Evolutionary conservation across 2,329 filamentous ascomycete species (phyloP).

Genomic region (Colletotrichum sp.): DNA sequence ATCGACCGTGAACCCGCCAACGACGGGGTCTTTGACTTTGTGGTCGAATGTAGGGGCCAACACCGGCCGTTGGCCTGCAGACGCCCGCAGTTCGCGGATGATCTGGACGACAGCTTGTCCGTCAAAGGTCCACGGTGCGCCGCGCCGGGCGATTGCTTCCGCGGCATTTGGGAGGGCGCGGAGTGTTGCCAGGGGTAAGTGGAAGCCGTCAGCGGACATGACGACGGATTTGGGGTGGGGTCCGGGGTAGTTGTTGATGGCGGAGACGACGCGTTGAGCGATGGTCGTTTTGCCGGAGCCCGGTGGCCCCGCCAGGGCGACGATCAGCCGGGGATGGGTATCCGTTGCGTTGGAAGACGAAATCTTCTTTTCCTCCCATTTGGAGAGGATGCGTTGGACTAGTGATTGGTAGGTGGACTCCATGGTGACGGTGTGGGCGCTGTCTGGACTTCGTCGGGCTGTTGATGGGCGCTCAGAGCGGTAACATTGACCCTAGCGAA

Average conservation of each 20-base stretch:
- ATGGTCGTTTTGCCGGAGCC: conserved; percentile 34
- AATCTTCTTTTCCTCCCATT: conserved; percentile 23
- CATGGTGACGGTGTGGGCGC: conserved; percentile 17
- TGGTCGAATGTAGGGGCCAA: conserved; percentile 53
- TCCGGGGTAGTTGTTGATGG: background rate
- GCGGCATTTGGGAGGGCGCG: conserved; percentile 23
- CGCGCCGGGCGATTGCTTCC: conserved; percentile 28
- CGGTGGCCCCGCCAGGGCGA: conserved; percentile 34
- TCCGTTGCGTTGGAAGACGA: background rate
- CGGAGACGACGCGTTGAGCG: conserved; percentile 23
- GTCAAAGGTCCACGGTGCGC: conserved; percentile 36
- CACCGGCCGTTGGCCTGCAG: conserved; percentile 21
- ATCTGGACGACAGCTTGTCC: conserved; percentile 25
- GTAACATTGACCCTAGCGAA: background rate
- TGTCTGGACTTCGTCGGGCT: background rate
- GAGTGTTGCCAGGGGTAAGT: conserved; percentile 27
- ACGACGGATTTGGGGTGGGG: conserved; percentile 2
- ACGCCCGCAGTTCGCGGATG: conserved; percentile 22
- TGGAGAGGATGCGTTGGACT: conserved; percentile 21
- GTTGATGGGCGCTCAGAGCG: background rate
- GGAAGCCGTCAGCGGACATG: conserved; percentile 31
- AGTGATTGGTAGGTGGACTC: conserved; percentile 27
- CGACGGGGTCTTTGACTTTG: conserved; percentile 49
- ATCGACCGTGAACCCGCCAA: background rate
- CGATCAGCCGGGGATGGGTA: conserved; percentile 24